These are phyloP conservation scores for Pestalotiopsis sp. DNA, from an alignment of 2,329 filamentous ascomycete species.

Conservation along the genomic window DNA sequence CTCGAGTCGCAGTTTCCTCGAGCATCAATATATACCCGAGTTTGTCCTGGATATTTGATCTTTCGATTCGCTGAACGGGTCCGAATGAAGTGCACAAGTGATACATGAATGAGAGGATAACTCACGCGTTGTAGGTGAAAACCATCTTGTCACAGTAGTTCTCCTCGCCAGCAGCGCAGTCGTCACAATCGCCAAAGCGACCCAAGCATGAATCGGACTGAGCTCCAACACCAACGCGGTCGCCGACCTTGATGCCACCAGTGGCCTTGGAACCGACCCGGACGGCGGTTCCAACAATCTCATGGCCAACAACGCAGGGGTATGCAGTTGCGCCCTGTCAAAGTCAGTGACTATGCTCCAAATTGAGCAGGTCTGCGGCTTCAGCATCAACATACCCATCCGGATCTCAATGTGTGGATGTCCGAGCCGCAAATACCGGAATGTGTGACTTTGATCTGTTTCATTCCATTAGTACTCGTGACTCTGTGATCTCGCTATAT, in stretches of 20 bases:
- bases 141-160: conserved; percentile 31
- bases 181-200: conserved; percentile 26
- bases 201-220: conserved; percentile 46
- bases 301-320: conserved; percentile 44
- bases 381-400: neutral
- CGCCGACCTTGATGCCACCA: conserved; percentile 48
- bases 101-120: conserved; percentile 19
- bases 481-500: neutral
- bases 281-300: conserved; percentile 49
- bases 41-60: too few species aligned
- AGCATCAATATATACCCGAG: too few species aligned
- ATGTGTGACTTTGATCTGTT: conserved; percentile 9
- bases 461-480: neutral
- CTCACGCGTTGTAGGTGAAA: conserved; percentile 42
- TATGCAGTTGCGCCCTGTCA: neutral
- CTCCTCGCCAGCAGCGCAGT: conserved; percentile 22
- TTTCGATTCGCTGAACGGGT: neutral
- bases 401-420: conserved; percentile 4
- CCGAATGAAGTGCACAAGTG: neutral
- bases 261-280: conserved; percentile 39
- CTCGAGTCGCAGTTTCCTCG: too few species aligned
- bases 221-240: conserved; percentile 54
- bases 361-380: neutral
- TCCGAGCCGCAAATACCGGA: conserved; percentile 5
- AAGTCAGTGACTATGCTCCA: neutral